Base-by-base conservation (phyloP, 352 stramenopile genomes). In the Pythium dissotocum region DNA sequence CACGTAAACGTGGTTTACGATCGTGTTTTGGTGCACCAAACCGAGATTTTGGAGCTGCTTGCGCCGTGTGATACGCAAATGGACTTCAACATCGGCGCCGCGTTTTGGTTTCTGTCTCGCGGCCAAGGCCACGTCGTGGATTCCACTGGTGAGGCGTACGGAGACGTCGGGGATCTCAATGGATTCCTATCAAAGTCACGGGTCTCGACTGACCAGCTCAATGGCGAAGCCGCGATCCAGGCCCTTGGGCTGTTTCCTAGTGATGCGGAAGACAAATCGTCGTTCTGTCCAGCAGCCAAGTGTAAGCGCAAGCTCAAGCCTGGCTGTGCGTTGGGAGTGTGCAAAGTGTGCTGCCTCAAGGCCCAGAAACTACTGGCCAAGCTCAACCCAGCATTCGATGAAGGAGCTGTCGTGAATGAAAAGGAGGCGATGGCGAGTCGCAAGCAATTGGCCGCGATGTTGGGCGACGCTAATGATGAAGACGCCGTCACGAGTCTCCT, bases 21-120 rank as follows among this genome's bases (percentile, higher is more conserved):
- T 10, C 79, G 94, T 44, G 89, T 98, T 13, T 58, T 82, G 21
- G 65, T 68, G 14, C 21, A 79, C 9, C 90, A 98, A 71, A 48
- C 61, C 24, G 76, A 86, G 48, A 80, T 99, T 2, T 65, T 82
- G 30, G 71, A 68, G 26, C 76, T 99, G 0, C 91, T 98, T 65
- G 53, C 73, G 61, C 91, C 97, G 26, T 88, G 94, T 44, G 82
- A 89, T 13, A 97, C 88, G 2, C 90, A 97, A 56, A 99, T 99
- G 97, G 96, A 99, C 80, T 98, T 99, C 48, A 99, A 99, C 75
- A 98, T 99, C 71, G 97, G 81, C 14, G 85, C 87, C 1, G 97
- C 97, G 28, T 94, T 99, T 67, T 99, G 91, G 90, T 98, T 98
- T 77, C 93, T 97, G 26, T 85, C 93, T 40, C 77, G 83, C 38